Evolutionary conservation across 495 filamentous ascomycete species (phyloP).

Genomic region (Darksidea phi): DNA sequence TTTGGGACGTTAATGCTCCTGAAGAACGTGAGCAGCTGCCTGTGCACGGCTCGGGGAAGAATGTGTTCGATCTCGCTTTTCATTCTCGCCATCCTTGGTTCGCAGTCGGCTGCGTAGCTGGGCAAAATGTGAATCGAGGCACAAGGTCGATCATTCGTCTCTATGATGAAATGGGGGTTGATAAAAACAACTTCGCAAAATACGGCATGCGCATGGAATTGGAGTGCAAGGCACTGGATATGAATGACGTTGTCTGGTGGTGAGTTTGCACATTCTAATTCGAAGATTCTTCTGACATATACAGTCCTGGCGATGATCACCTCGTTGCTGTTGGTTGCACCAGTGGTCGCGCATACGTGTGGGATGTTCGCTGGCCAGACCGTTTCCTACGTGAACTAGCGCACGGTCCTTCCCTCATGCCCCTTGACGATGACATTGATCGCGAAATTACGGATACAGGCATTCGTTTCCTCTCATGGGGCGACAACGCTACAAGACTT

Average conservation of each 20-base stretch:
- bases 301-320: slow-evolving; percentile 46
- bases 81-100: slow-evolving; percentile 58
- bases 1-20: slow-evolving; percentile 62
- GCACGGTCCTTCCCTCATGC: slow-evolving; percentile 69
- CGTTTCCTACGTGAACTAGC: slow-evolving; percentile 62
- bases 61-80: slow-evolving; percentile 80
- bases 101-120: slow-evolving; percentile 48
- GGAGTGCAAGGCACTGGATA: slow-evolving; percentile 77
- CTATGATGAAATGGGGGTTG: slow-evolving; percentile 44
- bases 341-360: slow-evolving; percentile 77
- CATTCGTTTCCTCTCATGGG: slow-evolving; percentile 80
- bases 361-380: slow-evolving; percentile 65
- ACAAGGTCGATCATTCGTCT: slow-evolving; percentile 54
- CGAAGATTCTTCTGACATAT: slow-evolving; percentile 4
- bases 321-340: slow-evolving; percentile 84
- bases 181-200: slow-evolving; percentile 34
- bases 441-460: slow-evolving; percentile 75
- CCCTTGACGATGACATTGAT: slow-evolving; percentile 53
- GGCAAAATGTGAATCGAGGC: slow-evolving; percentile 40
- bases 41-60: slow-evolving; percentile 56
- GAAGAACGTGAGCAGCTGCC: slow-evolving; percentile 42
- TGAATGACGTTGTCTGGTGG: slow-evolving; percentile 73
- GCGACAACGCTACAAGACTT: slow-evolving; percentile 62
- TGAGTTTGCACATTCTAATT: slow-evolving; percentile 3
- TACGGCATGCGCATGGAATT: slow-evolving; percentile 49